Evolutionary conservation across 257 asterid species (phyloP), one percentile per base, ranked within the genome.

Genomic region (Ballota nigra): DNA sequence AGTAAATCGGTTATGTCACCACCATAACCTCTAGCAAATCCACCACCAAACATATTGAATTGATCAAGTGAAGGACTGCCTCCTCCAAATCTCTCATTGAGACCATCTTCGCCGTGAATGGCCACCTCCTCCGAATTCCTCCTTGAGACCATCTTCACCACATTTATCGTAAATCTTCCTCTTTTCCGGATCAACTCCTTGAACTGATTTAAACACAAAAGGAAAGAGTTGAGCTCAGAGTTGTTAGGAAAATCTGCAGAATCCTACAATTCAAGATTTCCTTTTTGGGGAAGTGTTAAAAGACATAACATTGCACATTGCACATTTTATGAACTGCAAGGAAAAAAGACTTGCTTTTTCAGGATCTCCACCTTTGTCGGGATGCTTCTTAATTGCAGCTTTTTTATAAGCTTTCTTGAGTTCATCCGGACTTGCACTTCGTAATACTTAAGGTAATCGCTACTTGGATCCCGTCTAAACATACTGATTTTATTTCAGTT

Each of bases 321-420:
- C 63, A 61, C 7, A 61, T 61, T n/a, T 31, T 49, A 49, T 41
- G 36, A 41, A 56, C 41, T 18, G 40, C 66, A 45, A 51, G 36
- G 52, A 68, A 43, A 16, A 51, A 49, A 38, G 43, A 60, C 31
- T 55, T 78, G 66, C 86, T 78, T 83, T 86, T 74, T 85, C 88
- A 38, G 90, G 85, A 79, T 83, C 90, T 69, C 90, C 90, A 1
- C 90, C 90, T 76, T 85, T 85, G 60, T 86, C 90, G 3, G 88
- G 90, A 53, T 86, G 90, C 52, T 83, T 83, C 77, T 81, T 83
- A 38, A 83, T 81, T 28, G 88, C 91, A 55, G 86, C 81, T 72
- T 79, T 86, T 55, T 75, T 79, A 69, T 86, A 86, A 12, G 88
- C 88, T 77, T 83, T 86, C 81, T 81, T 86, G 66, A 86, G 82